These are phyloP conservation scores for Venturia nashicola DNA, from an alignment of 2,329 filamentous ascomycete species.

Conservation along the genomic window DNA sequence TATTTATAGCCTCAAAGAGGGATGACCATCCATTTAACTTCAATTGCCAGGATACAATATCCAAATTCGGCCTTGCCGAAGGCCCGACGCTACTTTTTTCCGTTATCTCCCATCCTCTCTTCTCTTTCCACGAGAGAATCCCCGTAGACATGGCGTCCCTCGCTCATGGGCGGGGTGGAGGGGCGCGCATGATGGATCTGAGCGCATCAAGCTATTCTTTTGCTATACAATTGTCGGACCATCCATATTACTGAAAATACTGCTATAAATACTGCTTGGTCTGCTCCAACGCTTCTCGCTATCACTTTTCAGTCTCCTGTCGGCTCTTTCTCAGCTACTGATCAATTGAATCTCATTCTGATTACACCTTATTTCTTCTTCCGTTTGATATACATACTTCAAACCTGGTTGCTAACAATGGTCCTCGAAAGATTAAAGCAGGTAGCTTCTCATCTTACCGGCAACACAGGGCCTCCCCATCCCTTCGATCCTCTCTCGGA, in stretches of 20 bases:
- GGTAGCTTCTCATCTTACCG: slow-evolving; percentile 48
- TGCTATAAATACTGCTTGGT: neutral
- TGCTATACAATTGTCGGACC: neutral
- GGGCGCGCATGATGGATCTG: neutral
- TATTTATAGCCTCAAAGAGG: neutral
- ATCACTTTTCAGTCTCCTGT: neutral
- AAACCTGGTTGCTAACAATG: slow-evolving; percentile 15
- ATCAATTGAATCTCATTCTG: neutral
- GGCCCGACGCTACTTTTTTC: neutral
- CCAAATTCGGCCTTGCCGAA: neutral
- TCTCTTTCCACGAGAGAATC: neutral
- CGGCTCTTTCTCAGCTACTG: neutral
- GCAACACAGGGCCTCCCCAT: slow-evolving; percentile 43
- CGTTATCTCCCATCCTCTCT: neutral
- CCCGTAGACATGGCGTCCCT: neutral
- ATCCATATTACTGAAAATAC: neutral
- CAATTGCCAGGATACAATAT: neutral
- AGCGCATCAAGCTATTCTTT: neutral
- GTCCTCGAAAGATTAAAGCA: slow-evolving; percentile 53
- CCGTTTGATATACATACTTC: neutral
- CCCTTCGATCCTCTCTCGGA: slow-evolving; percentile 67
- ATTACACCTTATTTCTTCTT: neutral
- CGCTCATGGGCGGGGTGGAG: neutral
- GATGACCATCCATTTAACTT: neutral
- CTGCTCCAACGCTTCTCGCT: neutral